Evolutionary conservation across 2,329 filamentous ascomycete genomes (phyloP).

Genomic region (Neofusicoccum umdonicola): DNA sequence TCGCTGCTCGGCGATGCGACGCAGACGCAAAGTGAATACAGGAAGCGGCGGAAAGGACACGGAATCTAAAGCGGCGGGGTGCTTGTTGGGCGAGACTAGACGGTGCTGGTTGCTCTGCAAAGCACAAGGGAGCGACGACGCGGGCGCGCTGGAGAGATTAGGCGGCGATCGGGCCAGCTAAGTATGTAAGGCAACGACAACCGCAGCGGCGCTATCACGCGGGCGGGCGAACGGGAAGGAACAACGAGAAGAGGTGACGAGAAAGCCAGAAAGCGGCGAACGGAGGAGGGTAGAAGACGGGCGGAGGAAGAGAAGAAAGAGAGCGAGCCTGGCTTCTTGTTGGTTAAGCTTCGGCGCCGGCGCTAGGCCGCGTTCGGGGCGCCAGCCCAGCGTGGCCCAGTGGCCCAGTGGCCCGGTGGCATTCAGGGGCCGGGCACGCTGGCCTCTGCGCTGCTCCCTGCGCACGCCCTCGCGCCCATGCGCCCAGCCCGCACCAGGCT

Average conservation of each 20-base stretch:
- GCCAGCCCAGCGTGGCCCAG: no score
- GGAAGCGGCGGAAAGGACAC: not conserved
- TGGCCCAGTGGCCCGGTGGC: not conserved
- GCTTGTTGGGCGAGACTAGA: not conserved
- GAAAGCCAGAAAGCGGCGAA: slow-evolving; percentile 51
- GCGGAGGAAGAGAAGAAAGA: slow-evolving; percentile 45
- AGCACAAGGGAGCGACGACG: slow-evolving; percentile 34
- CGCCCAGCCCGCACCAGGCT: not conserved
- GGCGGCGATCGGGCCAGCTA: slow-evolving; percentile 25
- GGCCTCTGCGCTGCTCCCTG: not conserved
- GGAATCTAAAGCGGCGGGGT: no score
- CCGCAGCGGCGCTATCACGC: slow-evolving; percentile 7
- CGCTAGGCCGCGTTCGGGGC: not conserved
- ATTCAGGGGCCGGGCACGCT: not conserved
- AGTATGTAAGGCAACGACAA: slow-evolving; percentile 29
- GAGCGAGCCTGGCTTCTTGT: slow-evolving; percentile 15
- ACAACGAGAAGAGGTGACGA: slow-evolving; percentile 23
- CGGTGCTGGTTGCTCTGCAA: slow-evolving; percentile 19
- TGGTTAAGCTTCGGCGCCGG: not conserved
- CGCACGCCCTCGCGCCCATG: not conserved
- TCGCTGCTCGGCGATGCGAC: not conserved
- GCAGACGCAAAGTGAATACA: slow-evolving; percentile 6
- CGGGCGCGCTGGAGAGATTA: slow-evolving; percentile 33
- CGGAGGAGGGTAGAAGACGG: slow-evolving; percentile 69
- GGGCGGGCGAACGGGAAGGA: slow-evolving; percentile 18